These are phyloP conservation scores for Halteria grandinella DNA, from an alignment of 73 alveolate genomes.

Conservation along the genomic window DNA sequence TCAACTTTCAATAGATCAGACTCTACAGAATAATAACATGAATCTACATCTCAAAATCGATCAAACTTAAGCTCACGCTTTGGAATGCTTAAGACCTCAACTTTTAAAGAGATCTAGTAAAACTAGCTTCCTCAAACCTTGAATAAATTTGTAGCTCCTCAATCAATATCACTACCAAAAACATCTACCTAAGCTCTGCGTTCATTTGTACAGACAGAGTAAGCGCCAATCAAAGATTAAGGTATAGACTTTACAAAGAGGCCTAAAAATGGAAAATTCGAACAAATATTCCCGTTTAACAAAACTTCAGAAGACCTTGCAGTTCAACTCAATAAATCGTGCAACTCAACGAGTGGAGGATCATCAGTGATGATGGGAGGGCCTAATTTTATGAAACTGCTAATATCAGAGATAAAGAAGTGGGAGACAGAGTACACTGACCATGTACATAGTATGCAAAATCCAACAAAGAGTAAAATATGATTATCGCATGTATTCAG, in stretches of 20 bases:
- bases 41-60: no score
- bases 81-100: no score
- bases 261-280: conserved; percentile 58
- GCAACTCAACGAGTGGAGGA: neutral
- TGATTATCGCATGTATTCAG: no score
- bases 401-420: conserved; percentile 53
- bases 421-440: no score
- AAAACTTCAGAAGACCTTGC: conserved; percentile 56
- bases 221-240: neutral
- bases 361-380: conserved; percentile 31
- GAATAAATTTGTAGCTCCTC: neutral
- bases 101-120: no score
- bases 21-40: no score
- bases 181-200: neutral
- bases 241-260: conserved; percentile 9
- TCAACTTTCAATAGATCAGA: no score
- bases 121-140: neutral
- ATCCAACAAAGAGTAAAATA: no score
- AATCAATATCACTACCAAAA: neutral
- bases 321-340: conserved; percentile 17
- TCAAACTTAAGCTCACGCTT: no score
- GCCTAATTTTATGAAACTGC: conserved; percentile 63
- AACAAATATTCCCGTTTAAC: conserved; percentile 60
- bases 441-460: no score
- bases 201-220: neutral